Conservation (phyloP, 768 basidiomycete genomes). For the Naganishia vaughanmartiniae region DNA sequence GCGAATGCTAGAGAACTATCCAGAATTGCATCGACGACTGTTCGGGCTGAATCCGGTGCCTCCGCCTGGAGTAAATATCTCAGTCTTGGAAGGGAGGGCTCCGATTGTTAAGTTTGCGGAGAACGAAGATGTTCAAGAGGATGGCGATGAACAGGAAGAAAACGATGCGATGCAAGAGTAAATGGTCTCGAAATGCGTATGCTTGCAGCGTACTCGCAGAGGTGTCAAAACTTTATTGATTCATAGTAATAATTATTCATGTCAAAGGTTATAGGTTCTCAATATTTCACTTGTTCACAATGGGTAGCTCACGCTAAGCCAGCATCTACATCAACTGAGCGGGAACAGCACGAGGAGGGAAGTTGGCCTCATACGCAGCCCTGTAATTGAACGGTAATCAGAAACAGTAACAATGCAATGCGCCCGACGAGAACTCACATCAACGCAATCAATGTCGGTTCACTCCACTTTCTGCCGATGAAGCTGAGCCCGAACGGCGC, state of each 20-base stretch:
- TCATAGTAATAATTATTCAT: too few species aligned
- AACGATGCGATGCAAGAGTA: too few species aligned
- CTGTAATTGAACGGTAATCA: neutral
- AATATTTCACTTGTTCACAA: neutral
- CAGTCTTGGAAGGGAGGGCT: neutral
- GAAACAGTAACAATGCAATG: neutral
- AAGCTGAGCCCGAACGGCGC: conserved; percentile 39
- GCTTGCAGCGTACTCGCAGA: too few species aligned
- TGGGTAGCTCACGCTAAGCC: neutral
- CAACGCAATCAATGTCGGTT: conserved; percentile 31
- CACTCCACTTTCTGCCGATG: conserved; percentile 36
- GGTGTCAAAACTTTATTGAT: too few species aligned
- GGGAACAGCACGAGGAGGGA: neutral
- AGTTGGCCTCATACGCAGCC: neutral
- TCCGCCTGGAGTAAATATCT: neutral
- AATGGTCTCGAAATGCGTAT: too few species aligned
- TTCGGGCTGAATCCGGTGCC: neutral
- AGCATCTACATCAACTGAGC: conserved; percentile 1
- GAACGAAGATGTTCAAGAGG: neutral
- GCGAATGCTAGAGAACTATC: neutral
- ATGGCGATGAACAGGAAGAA: too few species aligned
- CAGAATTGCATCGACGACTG: neutral
- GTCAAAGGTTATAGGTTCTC: too few species aligned
- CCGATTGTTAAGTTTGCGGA: neutral
- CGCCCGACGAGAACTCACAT: conserved; percentile 19